Evolutionary conservation across 2,329 filamentous ascomycete genomes (phyloP).

Genomic region (Tolypocladium capitatum): DNA sequence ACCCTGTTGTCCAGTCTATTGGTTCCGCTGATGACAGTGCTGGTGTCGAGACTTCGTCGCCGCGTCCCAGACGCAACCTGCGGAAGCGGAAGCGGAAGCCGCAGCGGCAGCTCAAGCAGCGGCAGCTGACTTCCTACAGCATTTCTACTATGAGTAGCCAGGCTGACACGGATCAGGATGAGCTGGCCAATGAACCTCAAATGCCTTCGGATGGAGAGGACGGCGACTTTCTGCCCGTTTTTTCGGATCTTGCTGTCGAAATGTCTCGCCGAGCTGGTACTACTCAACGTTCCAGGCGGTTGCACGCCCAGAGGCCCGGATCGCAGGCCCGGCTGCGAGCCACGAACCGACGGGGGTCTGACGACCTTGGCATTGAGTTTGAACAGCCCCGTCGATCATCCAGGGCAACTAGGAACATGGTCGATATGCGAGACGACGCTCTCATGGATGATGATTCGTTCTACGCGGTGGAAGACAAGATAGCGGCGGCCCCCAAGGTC

Average conservation of each 20-base stretch:
- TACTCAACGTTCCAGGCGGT: conserved; percentile 9
- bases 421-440: conserved; percentile 36
- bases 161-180: conserved; percentile 16
- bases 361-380: conserved; percentile 38
- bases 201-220: conserved; percentile 18
- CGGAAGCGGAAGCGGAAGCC: conserved; percentile 15
- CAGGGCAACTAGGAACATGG: conserved; percentile 29
- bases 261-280: conserved; percentile 9
- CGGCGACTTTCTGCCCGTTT: conserved; percentile 20
- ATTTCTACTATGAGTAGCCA: conserved; percentile 13
- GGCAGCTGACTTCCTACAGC: conserved; percentile 7
- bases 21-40: conserved; percentile 5
- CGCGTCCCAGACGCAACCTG: conserved; percentile 7
- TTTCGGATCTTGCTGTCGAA: conserved; percentile 22
- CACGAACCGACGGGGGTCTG: conserved; percentile 10
- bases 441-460: conserved; percentile 46
- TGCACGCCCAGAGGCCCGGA: conserved; percentile 6
- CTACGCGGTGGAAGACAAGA: conserved; percentile 33
- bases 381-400: conserved; percentile 36
- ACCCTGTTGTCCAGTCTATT: background rate
- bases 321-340: conserved; percentile 2
- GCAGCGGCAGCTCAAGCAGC: conserved; percentile 4
- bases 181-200: conserved; percentile 17
- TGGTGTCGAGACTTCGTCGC: conserved; percentile 4
- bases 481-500: conserved; percentile 35